Evolutionary conservation across 2,329 filamentous ascomycete species (phyloP).

Genomic region (Dactylellina parvicollis): DNA sequence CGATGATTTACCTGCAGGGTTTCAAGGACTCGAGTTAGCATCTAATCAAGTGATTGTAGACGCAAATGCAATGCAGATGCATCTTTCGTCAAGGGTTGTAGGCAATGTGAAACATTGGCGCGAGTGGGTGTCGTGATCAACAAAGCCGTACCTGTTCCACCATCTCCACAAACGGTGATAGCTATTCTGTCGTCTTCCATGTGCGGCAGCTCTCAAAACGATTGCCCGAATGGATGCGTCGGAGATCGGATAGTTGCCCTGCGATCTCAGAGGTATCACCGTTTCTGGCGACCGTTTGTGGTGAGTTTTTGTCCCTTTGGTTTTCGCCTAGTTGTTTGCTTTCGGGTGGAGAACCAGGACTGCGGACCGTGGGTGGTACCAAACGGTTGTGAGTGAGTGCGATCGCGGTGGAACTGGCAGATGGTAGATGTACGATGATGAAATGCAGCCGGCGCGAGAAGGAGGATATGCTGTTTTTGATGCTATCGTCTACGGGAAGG

Average conservation of each 20-base stretch:
- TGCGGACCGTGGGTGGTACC: conserved; percentile 13
- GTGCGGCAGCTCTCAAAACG: conserved; percentile 29
- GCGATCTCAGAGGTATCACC: conserved; percentile 23
- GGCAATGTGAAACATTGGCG: conserved; percentile 44
- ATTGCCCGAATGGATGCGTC: neutral
- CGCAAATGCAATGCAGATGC: neutral
- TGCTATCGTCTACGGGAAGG: conserved; percentile 31
- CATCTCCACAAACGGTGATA: conserved; percentile 87
- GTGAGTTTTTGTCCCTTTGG: conserved; percentile 5
- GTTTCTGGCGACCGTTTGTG: conserved; percentile 36
- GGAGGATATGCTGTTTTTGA: conserved; percentile 9
- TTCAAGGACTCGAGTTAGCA: conserved; percentile 17
- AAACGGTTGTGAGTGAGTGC: conserved; percentile 17
- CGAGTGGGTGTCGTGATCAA: conserved; percentile 13
- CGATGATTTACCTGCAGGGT: conserved; percentile 74
- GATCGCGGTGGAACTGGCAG: conserved; percentile 24
- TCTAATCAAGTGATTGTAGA: neutral
- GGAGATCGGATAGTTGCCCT: conserved; percentile 12
- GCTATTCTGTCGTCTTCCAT: conserved; percentile 61
- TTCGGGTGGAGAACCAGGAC: conserved; percentile 31
- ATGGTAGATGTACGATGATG: conserved; percentile 23
- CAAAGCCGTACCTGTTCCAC: conserved; percentile 67
- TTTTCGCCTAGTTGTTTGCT: conserved; percentile 6
- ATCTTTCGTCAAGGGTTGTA: conserved; percentile 20
- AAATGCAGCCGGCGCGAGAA: conserved; percentile 32